These are phyloP conservation scores for Tetracladium setigerum DNA, from an alignment of 495 filamentous ascomycete species.

Conservation along the genomic window DNA sequence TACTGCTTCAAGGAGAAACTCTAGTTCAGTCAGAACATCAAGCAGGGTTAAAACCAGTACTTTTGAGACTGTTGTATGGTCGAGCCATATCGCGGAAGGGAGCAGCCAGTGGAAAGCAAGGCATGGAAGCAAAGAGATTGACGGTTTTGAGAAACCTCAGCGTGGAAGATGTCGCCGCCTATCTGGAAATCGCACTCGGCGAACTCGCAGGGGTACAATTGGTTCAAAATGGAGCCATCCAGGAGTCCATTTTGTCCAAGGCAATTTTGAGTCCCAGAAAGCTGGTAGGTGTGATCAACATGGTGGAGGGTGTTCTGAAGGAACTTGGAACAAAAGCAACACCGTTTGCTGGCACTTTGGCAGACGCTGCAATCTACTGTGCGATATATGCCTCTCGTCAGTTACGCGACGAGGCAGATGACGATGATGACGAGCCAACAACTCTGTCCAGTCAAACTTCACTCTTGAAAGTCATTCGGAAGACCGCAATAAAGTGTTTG, in stretches of 20 bases:
- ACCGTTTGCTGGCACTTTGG: conserved; percentile 52
- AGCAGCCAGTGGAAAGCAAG: conserved; percentile 49
- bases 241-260: conserved; percentile 39
- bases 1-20: conserved; percentile 78
- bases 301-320: conserved; percentile 81
- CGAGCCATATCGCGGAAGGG: conserved; percentile 77
- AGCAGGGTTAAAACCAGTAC: conserved; percentile 65
- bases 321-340: conserved; percentile 64
- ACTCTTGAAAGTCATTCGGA: conserved; percentile 61
- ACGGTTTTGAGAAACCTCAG: conserved; percentile 42
- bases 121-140: conserved; percentile 55
- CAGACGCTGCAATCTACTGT: conserved; percentile 73
- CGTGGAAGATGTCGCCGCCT: conserved; percentile 61
- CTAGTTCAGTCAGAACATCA: conserved; percentile 68
- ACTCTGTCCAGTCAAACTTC: conserved; percentile 40
- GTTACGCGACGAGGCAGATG: conserved; percentile 28
- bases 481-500: conserved; percentile 69
- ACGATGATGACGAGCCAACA: conserved; percentile 35
- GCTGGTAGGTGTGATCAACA: conserved; percentile 81
- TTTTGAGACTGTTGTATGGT: conserved; percentile 84
- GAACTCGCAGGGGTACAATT: conserved; percentile 51
- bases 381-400: conserved; percentile 61
- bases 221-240: conserved; percentile 39
- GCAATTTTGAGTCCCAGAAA: conserved; percentile 59
- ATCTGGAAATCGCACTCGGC: conserved; percentile 76